Evolutionary conservation across 345 rosid species (phyloP), one percentile per base, ranked within the genome.

Genomic region (Brassica incana): DNA sequence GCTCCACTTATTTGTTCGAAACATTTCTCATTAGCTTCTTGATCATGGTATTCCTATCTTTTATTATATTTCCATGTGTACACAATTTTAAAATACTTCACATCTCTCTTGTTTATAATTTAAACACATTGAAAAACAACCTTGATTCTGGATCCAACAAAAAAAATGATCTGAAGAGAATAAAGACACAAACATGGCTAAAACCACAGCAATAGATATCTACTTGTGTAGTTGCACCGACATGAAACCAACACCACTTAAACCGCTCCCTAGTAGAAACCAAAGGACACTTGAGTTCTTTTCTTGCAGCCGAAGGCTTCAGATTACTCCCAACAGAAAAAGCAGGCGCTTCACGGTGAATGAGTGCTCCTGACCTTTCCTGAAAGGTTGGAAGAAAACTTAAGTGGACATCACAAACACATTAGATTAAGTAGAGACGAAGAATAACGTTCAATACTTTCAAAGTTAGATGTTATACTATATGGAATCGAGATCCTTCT

Each of bases 331-430:
- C 85, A 72, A 81, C 75, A 32, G 93, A 84, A 84, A 86, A 85
- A 0, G 85, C 88, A 58, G 95, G 97, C 81, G 20, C 23, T 88
- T 95, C 76, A 95, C 86, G 29, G 91, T 89, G 83, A 95, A 95
- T 54, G 98, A 93, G 81, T 93, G 99, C 80, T 91, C 97, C 82
- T 93, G 98, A 81, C 96, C 93, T 83, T 87, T 91, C 99, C 99
- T 95, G 89, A 80, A 80, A 73, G 1, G 23, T 76, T 69, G 48
- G 54, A 70, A 65, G 71, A 71, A 75, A 50, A 50, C 40, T 35
- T 9, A 62, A 69, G 5, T 5, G 43, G 16, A 48, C 16, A 45
- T 45, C 6, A 80, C 3, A 20, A 20, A 20, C 30, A 69, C 62
- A 60, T 45, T 14, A 36, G 65, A 45, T 35, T 62, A 52, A 14